Evolutionary conservation across 768 basidiomycete genomes (phyloP), one percentile per base, ranked within the genome.

Genomic region (Tulasnella sp.): DNA sequence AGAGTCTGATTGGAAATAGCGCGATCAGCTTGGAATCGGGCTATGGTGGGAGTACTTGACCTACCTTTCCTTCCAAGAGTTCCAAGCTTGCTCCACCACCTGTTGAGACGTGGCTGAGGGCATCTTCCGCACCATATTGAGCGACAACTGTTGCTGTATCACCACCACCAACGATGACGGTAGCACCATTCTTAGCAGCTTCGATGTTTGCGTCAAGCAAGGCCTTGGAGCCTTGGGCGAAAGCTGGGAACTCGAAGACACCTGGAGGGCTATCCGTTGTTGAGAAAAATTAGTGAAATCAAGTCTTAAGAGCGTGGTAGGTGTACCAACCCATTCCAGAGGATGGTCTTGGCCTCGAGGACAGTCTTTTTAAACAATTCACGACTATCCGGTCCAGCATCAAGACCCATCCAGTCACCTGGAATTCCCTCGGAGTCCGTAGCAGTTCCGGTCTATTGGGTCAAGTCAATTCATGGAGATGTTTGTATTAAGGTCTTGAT

Each of bases 61-160:
- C 61, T 60, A 89, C 91, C 81, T 99, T 99, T 67, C 93, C 93
- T 72, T 99, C 93, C 59, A 99, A 76, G 34, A 99, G 75, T 66
- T 99, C 93, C 53, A 99, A 77, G 63, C 83, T 85, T 27, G 89
- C 89, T 45, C 88, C 88, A 40, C 86, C 93, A 56, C 93, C 93
- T 32, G 93, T 99, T 65, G 85, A 89, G 60, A 99, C 89, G 68
- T 99, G 93, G 67, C 85, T 91, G 57, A 99, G 72, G 65, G 88
- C 79, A 59, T 83, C 79, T 66, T 99, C 93, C 15, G 79, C 79
- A 9, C 70, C 71, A 62, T 83, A 76, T 58, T 92, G 79, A n/a
- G 86, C 91, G 48, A 81, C 91, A 31, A 96, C 75, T 4, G 93
- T 96, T n/a, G 93, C 93, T 35, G 89, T 93, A 65, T 92, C 90